Conservation (phyloP, 2,329 filamentous ascomycete species). For the Aureobasidium leucospermi region DNA sequence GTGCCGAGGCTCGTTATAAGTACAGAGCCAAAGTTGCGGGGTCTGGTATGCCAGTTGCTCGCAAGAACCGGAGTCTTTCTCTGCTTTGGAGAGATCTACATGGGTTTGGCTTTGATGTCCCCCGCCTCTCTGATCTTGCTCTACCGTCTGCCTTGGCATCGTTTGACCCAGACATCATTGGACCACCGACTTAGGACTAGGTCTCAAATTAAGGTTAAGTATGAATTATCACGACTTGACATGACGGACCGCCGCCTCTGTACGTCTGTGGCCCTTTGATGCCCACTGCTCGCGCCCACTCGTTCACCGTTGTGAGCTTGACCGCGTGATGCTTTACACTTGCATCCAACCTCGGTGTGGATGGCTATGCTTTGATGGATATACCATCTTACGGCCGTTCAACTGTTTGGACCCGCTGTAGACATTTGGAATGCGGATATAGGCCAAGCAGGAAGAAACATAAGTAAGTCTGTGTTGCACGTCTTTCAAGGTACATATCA, state of each 20-base stretch:
- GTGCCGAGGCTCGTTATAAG: background rate
- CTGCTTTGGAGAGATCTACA: background rate
- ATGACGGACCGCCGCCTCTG: background rate
- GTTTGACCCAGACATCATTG: background rate
- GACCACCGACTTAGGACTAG: background rate
- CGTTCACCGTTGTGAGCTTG: background rate
- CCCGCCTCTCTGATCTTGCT: background rate
- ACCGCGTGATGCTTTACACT: background rate
- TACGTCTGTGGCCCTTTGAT: background rate
- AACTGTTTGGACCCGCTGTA: background rate
- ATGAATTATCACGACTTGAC: background rate
- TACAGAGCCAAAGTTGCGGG: background rate
- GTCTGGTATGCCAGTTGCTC: background rate
- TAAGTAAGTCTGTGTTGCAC: background rate
- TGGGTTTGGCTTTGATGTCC: background rate
- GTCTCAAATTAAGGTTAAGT: background rate
- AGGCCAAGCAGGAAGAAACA: background rate
- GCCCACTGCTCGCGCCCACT: background rate
- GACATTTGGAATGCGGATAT: background rate
- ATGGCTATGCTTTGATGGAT: background rate
- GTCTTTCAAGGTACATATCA: background rate
- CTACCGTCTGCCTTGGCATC: background rate
- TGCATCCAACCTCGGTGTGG: background rate
- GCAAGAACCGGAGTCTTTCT: too few relatives aligned
- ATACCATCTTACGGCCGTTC: slow-evolving; percentile 7